Base-by-base conservation (phyloP, 768 basidiomycete species). In the Coprinellus micaceus region DNA sequence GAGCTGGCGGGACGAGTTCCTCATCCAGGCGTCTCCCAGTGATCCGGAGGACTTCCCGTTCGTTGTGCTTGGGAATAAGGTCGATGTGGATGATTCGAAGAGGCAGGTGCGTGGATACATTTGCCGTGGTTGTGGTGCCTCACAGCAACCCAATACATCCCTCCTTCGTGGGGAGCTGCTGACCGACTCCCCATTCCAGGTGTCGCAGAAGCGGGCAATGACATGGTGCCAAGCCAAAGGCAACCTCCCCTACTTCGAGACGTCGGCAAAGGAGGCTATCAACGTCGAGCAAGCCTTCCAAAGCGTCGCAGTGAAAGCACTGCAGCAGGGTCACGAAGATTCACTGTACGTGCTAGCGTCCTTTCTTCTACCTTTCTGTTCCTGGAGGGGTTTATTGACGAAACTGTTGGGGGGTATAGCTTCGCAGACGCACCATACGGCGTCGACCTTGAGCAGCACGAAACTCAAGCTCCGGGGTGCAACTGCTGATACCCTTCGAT, bases 201-300 rank as follows among this genome's bases (percentile, higher is more conserved):
- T 99, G 22, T 93, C 94, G 4, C 97, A 99, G 86, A 99, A 99
- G 72, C 91, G 96, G 40, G 96, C 97, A 17, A 97, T 98, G 94
- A 92, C 96, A 4, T 99, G 97, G 97, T 99, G 97, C 71, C 95
- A 98, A 66, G 89, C 94, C 56, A 98, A 98, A 77, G 96, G 96
- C 69, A 98, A 98, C 74, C 97, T 98, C 61, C 97, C 97, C 22
- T 99, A 98, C 76, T 99, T 98, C 71, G 97, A 99, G 77, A 98
- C 97, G 9, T 99, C 97, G 10, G 97, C 97, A 29, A 99, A 99
- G 75, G 97, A 99, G 73, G 96, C 97, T 11, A 98, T 98, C 81
- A 99, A 99, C 66, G 97, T 99, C 52, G 97, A 99, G 71, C 96
- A 98, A 71, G 97, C 96, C 4, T 99, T 99, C 86, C 93, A 97